Percentiles rank a stretch among this genome's conserved stretches.
These are phyloP conservation scores for Poa pratensis DNA, from an alignment of 176 grass and related monocot genomes.

Conservation along the genomic window DNA sequence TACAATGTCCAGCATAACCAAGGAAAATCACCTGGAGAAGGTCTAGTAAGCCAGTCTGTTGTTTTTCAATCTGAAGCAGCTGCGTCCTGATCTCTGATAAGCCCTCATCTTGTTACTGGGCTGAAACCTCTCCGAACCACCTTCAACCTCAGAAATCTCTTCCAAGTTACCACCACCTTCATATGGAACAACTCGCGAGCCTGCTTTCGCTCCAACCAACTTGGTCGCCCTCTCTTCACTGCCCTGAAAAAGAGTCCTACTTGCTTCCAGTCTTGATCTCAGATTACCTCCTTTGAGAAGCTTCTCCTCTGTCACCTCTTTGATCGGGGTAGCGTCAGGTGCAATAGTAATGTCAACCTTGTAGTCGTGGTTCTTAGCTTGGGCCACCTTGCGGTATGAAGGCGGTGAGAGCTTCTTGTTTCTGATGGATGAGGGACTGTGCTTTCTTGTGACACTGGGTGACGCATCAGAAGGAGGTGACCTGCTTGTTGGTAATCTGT, in stretches of 20 bases:
- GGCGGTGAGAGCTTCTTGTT: conserved; percentile 75
- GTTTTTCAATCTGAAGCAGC: conserved; percentile 95
- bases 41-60: conserved; percentile 86
- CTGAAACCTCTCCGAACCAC: conserved; percentile 42
- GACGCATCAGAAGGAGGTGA: conserved; percentile 71
- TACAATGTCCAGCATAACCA: conserved; percentile 12
- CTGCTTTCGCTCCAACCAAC: conserved; percentile 56
- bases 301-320: conserved; percentile 78
- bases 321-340: conserved; percentile 66
- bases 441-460: conserved; percentile 57
- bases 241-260: conserved; percentile 60
- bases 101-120: conserved; percentile 61
- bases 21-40: conserved; percentile 86
- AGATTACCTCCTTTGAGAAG: conserved; percentile 57
- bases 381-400: conserved; percentile 45
- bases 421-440: conserved; percentile 58
- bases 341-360: conserved; percentile 62
- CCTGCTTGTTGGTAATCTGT: conserved; percentile 49
- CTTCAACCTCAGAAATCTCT: conserved; percentile 60
- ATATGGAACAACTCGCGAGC: conserved; percentile 73
- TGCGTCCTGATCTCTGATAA: conserved; percentile 72
- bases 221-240: conserved; percentile 58
- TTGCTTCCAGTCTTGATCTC: conserved; percentile 59
- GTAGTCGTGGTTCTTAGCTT: conserved; percentile 60
- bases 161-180: conserved; percentile 59